Base-by-base conservation (phyloP, 1,284 basidiomycete species). In the Mycena sp. region DNA sequence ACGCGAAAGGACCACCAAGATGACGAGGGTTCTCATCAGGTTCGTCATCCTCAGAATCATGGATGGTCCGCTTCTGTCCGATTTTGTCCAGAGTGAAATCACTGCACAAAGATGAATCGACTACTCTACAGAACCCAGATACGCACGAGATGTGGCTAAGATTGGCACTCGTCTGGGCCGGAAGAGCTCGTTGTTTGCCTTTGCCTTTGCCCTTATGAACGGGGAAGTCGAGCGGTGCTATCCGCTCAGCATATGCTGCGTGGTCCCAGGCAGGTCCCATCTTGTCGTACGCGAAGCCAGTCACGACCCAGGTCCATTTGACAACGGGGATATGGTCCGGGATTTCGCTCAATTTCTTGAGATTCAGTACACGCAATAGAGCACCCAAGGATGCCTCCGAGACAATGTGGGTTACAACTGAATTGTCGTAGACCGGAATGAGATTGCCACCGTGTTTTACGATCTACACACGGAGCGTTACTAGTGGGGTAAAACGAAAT, bases 251-350 rank as follows among this genome's bases (percentile, higher is more conserved):
- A 28, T 73, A 69, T 14, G 76, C 77, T 2, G 75, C 74, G 52
- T 73, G 67, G 1, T 70, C 63, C 23, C 73, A 67, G 4, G 32
- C 44, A 9, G 32, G 44, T 28, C 19, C 61, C 53, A 7, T 67
- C 40, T 30, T 65, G 63, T 6, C 69, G 69, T 11, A 19, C 76
- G 71, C 12, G 25, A 52, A 21, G 2, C 72, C 74, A 3, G 75
- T 72, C 5, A 80, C 67, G 14, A 89, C 76, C 89, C 89, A 91
- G 11, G 68, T 69, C 89, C 89, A 91, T 19, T 69, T 83, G 21
- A 91, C 79, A 12, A 85, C 87, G 4, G 87, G 87, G 17, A 91
- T 87, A 50, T 84, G 76, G 21, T 81, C 71, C 1, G 90, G 89
- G 48, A 91, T 87, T 7, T 89, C 81, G 6, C 72, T 73, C 10